Evolutionary conservation across 2,329 filamentous ascomycete species (phyloP).

Genomic region (Acarospora socialis): DNA sequence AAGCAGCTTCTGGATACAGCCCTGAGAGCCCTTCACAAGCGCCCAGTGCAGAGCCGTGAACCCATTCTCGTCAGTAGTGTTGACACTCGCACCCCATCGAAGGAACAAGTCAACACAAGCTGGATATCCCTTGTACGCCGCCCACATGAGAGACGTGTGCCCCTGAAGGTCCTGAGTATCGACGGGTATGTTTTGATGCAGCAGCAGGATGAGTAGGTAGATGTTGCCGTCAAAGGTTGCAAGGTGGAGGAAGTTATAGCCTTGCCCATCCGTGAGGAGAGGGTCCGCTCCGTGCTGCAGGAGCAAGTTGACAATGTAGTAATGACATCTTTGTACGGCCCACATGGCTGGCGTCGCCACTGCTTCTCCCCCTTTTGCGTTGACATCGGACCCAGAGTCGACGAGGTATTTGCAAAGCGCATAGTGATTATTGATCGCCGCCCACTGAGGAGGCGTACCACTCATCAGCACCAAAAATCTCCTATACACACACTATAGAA

Average conservation of each 20-base stretch:
- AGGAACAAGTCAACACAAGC: conserved; percentile 84
- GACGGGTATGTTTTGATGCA: conserved; percentile 91
- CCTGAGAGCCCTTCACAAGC: conserved; percentile 78
- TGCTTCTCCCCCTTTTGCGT: conserved; percentile 89
- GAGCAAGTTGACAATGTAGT: conserved; percentile 88
- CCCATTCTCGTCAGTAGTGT: conserved; percentile 77
- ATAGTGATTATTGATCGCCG: conserved; percentile 96
- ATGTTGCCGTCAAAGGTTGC: conserved; percentile 96
- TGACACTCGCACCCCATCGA: conserved; percentile 88
- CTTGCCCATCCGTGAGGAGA: conserved; percentile 80
- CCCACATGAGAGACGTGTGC: conserved; percentile 96
- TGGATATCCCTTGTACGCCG: conserved; percentile 92
- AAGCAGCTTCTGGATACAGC: conserved; percentile 82
- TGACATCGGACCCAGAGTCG: conserved; percentile 73
- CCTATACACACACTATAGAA: conserved; percentile 3
- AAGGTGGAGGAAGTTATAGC: conserved; percentile 94
- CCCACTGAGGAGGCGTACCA: conserved; percentile 53
- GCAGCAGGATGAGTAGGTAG: conserved; percentile 70
- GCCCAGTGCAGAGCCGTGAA: conserved; percentile 96
- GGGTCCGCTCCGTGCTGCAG: conserved; percentile 87
- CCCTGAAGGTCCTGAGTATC: conserved; percentile 80
- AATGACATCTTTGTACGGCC: conserved; percentile 92
- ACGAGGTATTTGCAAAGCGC: conserved; percentile 93
- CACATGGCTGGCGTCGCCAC: conserved; percentile 89
- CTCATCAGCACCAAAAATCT: conserved; percentile 13